Conservation (phyloP, 768 basidiomycete genomes). For the Crucibulum laeve region DNA sequence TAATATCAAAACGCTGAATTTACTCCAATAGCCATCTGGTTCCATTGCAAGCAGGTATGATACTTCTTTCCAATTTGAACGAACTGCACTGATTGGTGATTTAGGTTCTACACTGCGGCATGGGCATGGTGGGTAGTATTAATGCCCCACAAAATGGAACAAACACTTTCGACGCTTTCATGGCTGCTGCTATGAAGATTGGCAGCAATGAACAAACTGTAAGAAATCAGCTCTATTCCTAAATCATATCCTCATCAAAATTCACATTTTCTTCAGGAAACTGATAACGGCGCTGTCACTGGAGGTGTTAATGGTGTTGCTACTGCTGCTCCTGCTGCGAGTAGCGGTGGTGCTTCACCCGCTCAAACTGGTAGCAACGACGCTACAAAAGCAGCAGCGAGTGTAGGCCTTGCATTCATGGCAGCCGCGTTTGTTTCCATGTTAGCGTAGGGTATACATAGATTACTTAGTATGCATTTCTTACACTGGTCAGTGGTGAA, state of each 20-base stretch:
- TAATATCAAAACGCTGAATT: not conserved
- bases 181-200: constrained; percentile 32
- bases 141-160: constrained; percentile 41
- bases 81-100: not conserved
- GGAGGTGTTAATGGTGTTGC: constrained; percentile 18
- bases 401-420: constrained; percentile 3
- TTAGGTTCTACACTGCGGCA: constrained; percentile 36
- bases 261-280: constrained; percentile 10
- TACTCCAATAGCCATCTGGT: constrained; percentile 44
- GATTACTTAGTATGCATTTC: not conserved
- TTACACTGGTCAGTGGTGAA: no score
- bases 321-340: constrained; percentile 13
- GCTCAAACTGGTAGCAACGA: constrained; percentile 3
- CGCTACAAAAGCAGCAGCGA: constrained; percentile 5
- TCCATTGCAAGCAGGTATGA: constrained; percentile 44
- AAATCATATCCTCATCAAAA: not conserved
- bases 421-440: constrained; percentile 1
- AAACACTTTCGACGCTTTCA: constrained; percentile 37
- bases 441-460: constrained; percentile 4
- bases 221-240: constrained; percentile 9
- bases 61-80: not conserved
- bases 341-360: constrained; percentile 7
- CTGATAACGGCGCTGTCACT: constrained; percentile 13
- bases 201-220: constrained; percentile 30
- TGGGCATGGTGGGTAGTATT: constrained; percentile 49